Conservation (phyloP, 768 basidiomycete genomes). For the Trametes cinnabarina region DNA sequence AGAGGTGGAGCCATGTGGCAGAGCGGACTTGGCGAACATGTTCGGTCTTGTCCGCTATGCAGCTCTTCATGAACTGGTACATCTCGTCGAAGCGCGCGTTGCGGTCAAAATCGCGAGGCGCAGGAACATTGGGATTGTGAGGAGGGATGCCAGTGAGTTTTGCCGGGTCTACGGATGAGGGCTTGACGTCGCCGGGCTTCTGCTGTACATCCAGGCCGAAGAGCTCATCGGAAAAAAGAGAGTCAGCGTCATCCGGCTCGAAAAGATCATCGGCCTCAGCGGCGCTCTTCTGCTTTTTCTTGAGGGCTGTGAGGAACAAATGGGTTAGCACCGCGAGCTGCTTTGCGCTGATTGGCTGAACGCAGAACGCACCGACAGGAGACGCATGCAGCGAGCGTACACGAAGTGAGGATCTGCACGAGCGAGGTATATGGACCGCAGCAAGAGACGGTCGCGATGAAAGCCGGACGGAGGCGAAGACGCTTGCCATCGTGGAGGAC, state of each 20-base stretch:
- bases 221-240: slow-evolving; percentile 14
- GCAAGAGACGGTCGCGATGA: slow-evolving; percentile 2
- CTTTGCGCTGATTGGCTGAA: too few species aligned
- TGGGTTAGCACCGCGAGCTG: neutral
- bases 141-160: slow-evolving; percentile 3
- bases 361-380: slow-evolving; percentile 2
- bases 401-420: neutral
- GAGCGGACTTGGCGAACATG: slow-evolving; percentile 41
- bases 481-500: slow-evolving; percentile 13
- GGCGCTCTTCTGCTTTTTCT: slow-evolving; percentile 10
- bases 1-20: slow-evolving; percentile 48
- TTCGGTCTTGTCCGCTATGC: slow-evolving; percentile 37
- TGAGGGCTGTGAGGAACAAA: slow-evolving; percentile 5
- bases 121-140: slow-evolving; percentile 10
- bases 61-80: slow-evolving; percentile 35
- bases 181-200: neutral
- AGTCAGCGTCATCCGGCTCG: slow-evolving; percentile 10
- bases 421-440: neutral
- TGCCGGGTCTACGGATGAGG: neutral
- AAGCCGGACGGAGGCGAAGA: slow-evolving; percentile 2
- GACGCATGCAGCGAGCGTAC: slow-evolving; percentile 7
- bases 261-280: slow-evolving; percentile 18
- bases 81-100: slow-evolving; percentile 35
- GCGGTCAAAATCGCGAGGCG: neutral
- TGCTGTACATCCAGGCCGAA: neutral